Evolutionary conservation across 139 green algal species (phyloP).

Genomic region (Volvox africanus): DNA sequence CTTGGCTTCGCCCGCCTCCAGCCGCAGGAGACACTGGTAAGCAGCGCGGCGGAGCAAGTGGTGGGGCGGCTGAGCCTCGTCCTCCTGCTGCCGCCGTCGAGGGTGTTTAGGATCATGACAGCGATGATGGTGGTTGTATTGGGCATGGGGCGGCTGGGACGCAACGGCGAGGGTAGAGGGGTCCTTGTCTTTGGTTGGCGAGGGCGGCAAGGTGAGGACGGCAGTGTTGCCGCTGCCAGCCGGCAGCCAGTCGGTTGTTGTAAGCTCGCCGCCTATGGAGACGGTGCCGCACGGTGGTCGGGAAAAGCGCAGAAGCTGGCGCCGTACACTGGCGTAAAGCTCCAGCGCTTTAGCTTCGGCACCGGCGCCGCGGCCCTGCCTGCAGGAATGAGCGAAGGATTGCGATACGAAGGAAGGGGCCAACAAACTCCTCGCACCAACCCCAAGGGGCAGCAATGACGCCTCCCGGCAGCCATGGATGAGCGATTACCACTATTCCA

Average conservation of each 20-base stretch:
- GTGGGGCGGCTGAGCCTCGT: not conserved
- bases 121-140: not conserved
- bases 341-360: conserved; percentile 37
- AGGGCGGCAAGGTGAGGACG: not conserved
- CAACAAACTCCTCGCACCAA: too few species aligned
- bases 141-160: not conserved
- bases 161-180: not conserved
- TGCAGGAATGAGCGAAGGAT: too few species aligned
- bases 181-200: not conserved
- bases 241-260: not conserved
- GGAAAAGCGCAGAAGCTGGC: conserved; percentile 29
- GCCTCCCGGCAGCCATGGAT: too few species aligned
- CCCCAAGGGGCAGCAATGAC: too few species aligned
- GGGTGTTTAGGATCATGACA: too few species aligned
- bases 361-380: conserved; percentile 28
- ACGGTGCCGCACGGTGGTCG: not conserved
- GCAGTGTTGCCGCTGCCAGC: not conserved
- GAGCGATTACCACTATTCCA: too few species aligned
- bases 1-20: conserved; percentile 44
- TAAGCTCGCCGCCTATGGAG: not conserved
- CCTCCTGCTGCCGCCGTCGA: not conserved
- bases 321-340: conserved; percentile 28
- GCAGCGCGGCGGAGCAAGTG: conserved; percentile 40
- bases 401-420: too few species aligned
- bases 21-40: conserved; percentile 29